A percentile compares a stretch with the other conserved stretches of the same genome.
phyloP scores from a whole-genome alignment of 2,329 filamentous ascomycete species.

The Metarhizium humberi region DNA sequence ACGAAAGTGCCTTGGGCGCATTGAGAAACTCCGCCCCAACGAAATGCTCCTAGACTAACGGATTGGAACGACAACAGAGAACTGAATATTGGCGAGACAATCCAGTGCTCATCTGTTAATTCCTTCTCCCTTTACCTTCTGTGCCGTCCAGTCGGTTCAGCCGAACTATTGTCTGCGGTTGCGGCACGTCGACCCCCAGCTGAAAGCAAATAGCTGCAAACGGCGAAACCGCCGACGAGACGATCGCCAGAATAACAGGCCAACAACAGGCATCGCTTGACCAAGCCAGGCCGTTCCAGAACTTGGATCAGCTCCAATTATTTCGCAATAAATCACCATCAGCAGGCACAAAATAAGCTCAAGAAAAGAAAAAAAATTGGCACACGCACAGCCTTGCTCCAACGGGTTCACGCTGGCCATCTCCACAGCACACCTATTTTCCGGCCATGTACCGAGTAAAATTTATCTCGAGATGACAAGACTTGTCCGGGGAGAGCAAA shows the following conservation, averaged over 20 bases:
- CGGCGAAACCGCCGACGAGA: neutral
- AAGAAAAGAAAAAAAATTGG: neutral
- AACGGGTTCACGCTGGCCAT: neutral
- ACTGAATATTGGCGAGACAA: too few relatives aligned
- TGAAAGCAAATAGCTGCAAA: neutral
- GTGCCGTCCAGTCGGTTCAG: too few relatives aligned
- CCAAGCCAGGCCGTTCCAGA: neutral
- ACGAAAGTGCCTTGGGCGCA: too few relatives aligned
- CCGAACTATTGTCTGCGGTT: neutral
- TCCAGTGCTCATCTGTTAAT: too few relatives aligned
- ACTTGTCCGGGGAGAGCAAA: neutral
- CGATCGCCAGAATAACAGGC: neutral
- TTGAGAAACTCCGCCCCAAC: too few relatives aligned
- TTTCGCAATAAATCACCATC: neutral
- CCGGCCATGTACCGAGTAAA: neutral
- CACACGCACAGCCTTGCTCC: neutral
- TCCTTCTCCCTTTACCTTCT: too few relatives aligned
- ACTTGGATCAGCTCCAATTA: neutral
- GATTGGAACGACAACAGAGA: too few relatives aligned
- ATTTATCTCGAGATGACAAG: neutral
- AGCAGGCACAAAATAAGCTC: neutral
- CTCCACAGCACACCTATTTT: neutral
- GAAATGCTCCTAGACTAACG: too few relatives aligned
- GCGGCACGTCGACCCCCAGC: neutral
- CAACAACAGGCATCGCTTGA: neutral